Base-by-base conservation (phyloP, 2,329 filamentous ascomycete species). In the Lecanicillium sp. region DNA sequence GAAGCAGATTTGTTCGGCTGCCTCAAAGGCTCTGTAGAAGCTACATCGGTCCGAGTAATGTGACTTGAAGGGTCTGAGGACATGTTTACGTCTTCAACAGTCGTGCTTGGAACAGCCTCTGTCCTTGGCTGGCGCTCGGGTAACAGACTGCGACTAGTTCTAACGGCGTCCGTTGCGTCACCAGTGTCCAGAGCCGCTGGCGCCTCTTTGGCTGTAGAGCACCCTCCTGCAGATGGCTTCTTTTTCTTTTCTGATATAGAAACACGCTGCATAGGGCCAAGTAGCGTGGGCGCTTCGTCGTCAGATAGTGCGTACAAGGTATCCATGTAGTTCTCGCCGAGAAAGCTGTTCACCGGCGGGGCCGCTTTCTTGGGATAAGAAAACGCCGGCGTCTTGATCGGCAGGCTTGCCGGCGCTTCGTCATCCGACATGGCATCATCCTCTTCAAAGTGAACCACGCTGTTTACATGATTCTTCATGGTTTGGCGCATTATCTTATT, bases 281-380 rank as follows among this genome's bases (percentile, higher is more conserved):
- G 44, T 11, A 58, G 33, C n/a, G 65, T 47, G 0, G 65, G 65
- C 12, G 60, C 57, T 46, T 68, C 66, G 15, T 68, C 66, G 40
- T 68, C 65, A 5, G 66, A 68, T 6, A 68, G 57, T 5, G 55
- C 54, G 43, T 56, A 58, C 2, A 54, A 17, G n/a, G 49, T 46
- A 27, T 51, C 49, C 9, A 41, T 47, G 5, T 33, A 41, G 10
- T 47, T 47, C 21, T 47, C 44, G 10, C 44, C 44, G 26, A 47
- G 11, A 10, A 47, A 47, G 37, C 29, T 47, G 29, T 41, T 37
- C 29, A 47, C 37, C n/a, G 21, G 44, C 10, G 14, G 5, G 36
- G 38, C 20, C 17, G 44, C 26, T 27, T 35, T 47, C 35, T 46
- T 46, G n/a, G n/a, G n/a, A 17, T 30, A 46, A 11, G 44, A 17